phyloP scores from a whole-genome alignment of 2,329 filamentous ascomycete species.

The Leptodontidium sp. region DNA sequence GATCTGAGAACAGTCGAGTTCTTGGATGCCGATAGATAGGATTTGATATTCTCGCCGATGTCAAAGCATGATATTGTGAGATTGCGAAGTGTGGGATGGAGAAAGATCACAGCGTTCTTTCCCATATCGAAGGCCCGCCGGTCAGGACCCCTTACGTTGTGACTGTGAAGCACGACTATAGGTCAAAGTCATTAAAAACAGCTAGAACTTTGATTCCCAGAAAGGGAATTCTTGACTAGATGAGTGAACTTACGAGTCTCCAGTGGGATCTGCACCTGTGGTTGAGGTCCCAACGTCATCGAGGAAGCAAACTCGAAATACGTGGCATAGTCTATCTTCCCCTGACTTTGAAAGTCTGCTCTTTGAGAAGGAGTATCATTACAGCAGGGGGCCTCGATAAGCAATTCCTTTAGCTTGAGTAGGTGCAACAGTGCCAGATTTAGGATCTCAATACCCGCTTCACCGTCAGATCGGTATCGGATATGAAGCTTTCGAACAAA shows the following conservation, averaged over 20 bases:
- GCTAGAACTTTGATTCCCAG: neutral
- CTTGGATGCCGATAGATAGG: constrained; percentile 9
- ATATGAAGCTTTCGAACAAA: constrained; percentile 17
- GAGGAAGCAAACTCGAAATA: constrained; percentile 20
- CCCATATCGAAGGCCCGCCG: constrained; percentile 19
- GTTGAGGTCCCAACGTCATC: constrained; percentile 6
- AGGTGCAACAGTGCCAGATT: neutral
- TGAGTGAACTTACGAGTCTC: constrained; percentile 15
- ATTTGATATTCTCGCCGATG: constrained; percentile 17
- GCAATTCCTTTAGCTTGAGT: neutral
- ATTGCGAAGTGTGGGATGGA: constrained; percentile 23
- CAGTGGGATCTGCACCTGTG: constrained; percentile 15
- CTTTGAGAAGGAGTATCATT: constrained; percentile 7
- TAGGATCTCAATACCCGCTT: constrained; percentile 6
- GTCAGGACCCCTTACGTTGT: neutral
- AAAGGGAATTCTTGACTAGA: neutral
- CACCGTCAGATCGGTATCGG: neutral
- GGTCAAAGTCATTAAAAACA: neutral
- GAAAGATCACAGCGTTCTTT: constrained; percentile 22
- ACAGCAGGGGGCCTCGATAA: constrained; percentile 19
- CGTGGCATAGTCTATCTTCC: constrained; percentile 17
- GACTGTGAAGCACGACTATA: constrained; percentile 20
- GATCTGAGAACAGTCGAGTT: constrained; percentile 14
- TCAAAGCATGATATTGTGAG: constrained; percentile 22
- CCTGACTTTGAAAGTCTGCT: constrained; percentile 7